Base-by-base conservation (phyloP, 139 green algal genomes). In the Coelastrella sp. region DNA sequence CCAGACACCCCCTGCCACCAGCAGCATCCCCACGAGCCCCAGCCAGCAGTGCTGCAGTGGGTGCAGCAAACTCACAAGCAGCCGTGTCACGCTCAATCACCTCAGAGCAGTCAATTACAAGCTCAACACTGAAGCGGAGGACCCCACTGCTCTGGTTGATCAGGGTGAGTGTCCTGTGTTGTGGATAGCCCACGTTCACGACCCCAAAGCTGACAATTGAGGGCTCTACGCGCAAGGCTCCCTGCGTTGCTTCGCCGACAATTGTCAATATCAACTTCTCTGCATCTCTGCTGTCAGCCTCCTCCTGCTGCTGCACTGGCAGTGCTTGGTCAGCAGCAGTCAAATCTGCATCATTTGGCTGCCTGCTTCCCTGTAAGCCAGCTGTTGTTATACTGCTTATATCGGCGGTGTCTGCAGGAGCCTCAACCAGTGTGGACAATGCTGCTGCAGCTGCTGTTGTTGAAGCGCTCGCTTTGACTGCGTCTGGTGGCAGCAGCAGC, bases 71-170 rank as follows among this genome's bases (percentile, higher is more conserved):
- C 72, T 86, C 86, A 9, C 80, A 75, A 0, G 86, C 86, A 5
- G 49, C 61, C 8, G 74, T 84, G 56, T 81, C 63, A 24, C 83
- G 56, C 11, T 92, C 88, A 17, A 58, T 59, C 8, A 22, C 79
- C 66, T 82, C 63, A 59, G 78, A 19, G 8, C 70, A 80, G 14
- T 80, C 75, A 58, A 68, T 66, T 7, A 73, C 65, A 8, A 80
- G 49, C 60, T 92, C 87, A 63, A 97, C 66, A 56, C 75, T 83
- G 89, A 96, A 97, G 8, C 90, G 87, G 83, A 96, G 92, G 76
- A 95, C 89, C 24, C 95, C 95, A 73, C 92, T 93, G 87, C 92
- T 95, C 73, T 95, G 93, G 91, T 97, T 97, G 56, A 95, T 68
- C 78, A 97, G 87, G 10, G 79, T 90, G 12, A 96, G 68, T 22